A percentile compares a stretch with the other conserved stretches of the same genome.
Conservation (phyloP, 73 alveolate species). For the Tetrahymena borealis region DNA sequence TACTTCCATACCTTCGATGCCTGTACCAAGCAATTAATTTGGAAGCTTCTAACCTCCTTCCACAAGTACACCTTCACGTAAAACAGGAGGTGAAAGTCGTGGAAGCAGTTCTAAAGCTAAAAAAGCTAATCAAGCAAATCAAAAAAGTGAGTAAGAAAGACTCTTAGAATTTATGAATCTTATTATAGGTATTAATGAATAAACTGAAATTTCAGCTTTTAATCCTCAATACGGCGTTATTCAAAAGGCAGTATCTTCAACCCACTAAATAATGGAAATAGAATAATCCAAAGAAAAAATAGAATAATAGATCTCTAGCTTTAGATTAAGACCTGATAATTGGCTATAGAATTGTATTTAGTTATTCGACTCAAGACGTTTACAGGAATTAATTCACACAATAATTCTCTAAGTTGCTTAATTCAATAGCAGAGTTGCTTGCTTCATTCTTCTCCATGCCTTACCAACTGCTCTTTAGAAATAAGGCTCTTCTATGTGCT, state of each 20-base stretch:
- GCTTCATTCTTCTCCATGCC: neutral
- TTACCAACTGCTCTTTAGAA: neutral
- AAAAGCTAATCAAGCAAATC: neutral
- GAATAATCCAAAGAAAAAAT: neutral
- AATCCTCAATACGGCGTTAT: neutral
- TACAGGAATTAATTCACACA: neutral
- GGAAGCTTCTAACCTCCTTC: neutral
- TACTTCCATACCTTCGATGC: neutral
- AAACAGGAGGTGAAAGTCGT: neutral
- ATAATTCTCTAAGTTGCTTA: neutral
- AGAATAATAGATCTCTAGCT: neutral
- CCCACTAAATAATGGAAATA: neutral
- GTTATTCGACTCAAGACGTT: neutral
- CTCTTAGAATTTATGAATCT: neutral
- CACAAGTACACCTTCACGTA: neutral
- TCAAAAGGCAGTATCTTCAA: neutral
- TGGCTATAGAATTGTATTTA: neutral
- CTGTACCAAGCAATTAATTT: neutral
- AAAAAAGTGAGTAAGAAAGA: neutral
- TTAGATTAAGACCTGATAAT: neutral
- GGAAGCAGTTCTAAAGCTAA: neutral
- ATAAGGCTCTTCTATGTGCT: neutral
- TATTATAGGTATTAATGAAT: neutral
- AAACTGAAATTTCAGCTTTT: neutral
- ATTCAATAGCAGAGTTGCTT: neutral